Evolutionary conservation across 495 filamentous ascomycete genomes (phyloP).

Genomic region (Penicillium arizonense): DNA sequence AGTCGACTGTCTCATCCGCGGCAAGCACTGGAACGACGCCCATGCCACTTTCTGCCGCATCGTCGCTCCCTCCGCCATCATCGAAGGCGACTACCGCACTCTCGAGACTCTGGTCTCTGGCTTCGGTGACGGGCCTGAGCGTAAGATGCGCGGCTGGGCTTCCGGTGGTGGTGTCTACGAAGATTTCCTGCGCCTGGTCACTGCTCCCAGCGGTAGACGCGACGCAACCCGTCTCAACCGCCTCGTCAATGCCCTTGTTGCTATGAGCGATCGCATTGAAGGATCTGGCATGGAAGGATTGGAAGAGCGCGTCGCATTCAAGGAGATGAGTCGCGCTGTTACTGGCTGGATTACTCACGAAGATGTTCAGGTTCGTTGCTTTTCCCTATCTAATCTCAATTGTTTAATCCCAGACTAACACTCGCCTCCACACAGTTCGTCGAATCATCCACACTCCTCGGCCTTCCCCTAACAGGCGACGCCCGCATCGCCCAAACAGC

Average conservation of each 20-base stretch:
- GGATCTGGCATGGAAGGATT: slow-evolving; percentile 60
- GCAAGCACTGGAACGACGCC: slow-evolving; percentile 73
- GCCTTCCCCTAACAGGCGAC: slow-evolving; percentile 72
- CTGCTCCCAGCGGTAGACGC: slow-evolving; percentile 32
- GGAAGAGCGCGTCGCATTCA: slow-evolving; percentile 74
- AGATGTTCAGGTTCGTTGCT: slow-evolving; percentile 55
- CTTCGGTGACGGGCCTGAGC: slow-evolving; percentile 56
- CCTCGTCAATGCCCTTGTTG: slow-evolving; percentile 62
- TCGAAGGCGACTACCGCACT: slow-evolving; percentile 69
- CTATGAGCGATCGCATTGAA: slow-evolving; percentile 55
- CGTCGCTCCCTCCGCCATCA: slow-evolving; percentile 76
- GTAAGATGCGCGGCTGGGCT: slow-evolving; percentile 61
- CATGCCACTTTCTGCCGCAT: slow-evolving; percentile 74
- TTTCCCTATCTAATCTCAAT: background rate
- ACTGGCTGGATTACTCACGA: slow-evolving; percentile 60
- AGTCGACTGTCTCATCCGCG: slow-evolving; percentile 72
- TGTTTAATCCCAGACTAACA: slow-evolving; percentile 15
- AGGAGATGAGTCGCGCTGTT: slow-evolving; percentile 60
- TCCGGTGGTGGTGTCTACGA: slow-evolving; percentile 78
- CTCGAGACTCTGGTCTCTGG: slow-evolving; percentile 62
- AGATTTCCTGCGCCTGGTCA: slow-evolving; percentile 67
- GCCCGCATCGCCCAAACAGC: slow-evolving; percentile 63
- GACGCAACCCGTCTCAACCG: slow-evolving; percentile 50
- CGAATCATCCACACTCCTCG: slow-evolving; percentile 51
- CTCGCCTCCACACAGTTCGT: slow-evolving; percentile 24